A percentile compares a stretch with the other conserved stretches of the same genome.
These are phyloP conservation scores for Cytospora piceicola DNA, from an alignment of 2,329 filamentous ascomycete species.

Conservation along the genomic window DNA sequence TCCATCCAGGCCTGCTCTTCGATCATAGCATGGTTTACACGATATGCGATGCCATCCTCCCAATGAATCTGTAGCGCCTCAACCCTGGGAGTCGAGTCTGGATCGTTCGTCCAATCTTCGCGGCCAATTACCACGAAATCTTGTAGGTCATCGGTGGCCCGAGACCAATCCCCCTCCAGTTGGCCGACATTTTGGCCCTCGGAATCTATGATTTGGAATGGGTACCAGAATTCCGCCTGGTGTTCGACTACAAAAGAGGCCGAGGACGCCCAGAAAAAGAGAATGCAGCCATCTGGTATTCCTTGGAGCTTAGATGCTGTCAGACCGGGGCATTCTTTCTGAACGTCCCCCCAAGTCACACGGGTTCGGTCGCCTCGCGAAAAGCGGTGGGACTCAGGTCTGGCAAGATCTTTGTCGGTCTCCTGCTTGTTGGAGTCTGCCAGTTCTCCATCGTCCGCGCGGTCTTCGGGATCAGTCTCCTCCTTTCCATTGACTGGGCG, in stretches of 20 bases:
- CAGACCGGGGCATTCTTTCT: not conserved
- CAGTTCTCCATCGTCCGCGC: no score
- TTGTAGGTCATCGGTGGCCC: not conserved
- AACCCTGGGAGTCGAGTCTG: not conserved
- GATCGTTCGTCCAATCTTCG: no score
- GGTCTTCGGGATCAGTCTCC: no score
- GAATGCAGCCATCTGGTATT: conserved; percentile 1
- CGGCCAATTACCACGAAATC: conserved; percentile 10
- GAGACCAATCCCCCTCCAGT: not conserved
- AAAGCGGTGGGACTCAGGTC: not conserved
- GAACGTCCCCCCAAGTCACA: conserved; percentile 1
- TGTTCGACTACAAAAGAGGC: conserved; percentile 1
- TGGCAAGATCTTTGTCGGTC: not conserved
- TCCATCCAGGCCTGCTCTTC: not conserved
- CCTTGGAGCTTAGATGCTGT: not conserved
- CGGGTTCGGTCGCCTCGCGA: not conserved
- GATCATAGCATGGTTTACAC: conserved; percentile 1
- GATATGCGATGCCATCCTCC: conserved; percentile 3
- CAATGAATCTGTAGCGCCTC: conserved; percentile 8
- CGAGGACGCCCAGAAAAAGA: conserved; percentile 11
- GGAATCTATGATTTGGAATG: not conserved
- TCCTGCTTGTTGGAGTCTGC: not conserved
- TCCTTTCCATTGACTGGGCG: not conserved
- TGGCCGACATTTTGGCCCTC: not conserved
- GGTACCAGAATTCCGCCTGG: not conserved